Evolutionary conservation across 352 stramenopile genomes (phyloP).

Genomic region (Phytophthora macrochlamydospora): DNA sequence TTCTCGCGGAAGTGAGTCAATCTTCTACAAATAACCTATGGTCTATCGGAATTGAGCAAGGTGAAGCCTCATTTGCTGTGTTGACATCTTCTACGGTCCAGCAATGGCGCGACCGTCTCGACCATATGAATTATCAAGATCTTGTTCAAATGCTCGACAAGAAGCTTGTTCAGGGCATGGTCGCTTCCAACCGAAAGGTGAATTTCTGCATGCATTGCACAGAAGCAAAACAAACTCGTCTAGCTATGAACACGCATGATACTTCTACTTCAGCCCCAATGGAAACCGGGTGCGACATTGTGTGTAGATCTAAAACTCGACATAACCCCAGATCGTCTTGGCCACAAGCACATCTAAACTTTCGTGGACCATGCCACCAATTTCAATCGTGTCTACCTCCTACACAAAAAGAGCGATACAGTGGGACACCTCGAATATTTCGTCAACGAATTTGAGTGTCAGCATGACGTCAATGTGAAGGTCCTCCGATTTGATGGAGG

Average conservation of each 20-base stretch:
- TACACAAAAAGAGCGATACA: slow-evolving; percentile 5
- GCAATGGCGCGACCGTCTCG: not conserved
- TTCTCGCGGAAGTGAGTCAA: not conserved
- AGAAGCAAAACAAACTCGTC: slow-evolving; percentile 10
- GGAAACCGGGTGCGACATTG: slow-evolving; percentile 3
- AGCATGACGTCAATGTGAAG: slow-evolving; percentile 2
- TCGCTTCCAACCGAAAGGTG: not conserved
- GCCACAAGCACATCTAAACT: slow-evolving; percentile 13
- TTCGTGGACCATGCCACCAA: slow-evolving; percentile 13
- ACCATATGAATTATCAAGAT: slow-evolving; percentile 13
- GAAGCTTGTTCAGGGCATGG: not conserved
- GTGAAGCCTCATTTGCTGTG: not conserved
- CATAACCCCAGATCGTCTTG: slow-evolving; percentile 5
- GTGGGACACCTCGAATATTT: slow-evolving; percentile 3
- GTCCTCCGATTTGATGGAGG: slow-evolving; percentile 5
- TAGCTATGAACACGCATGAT: not conserved
- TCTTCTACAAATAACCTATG: no score
- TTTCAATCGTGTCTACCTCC: slow-evolving; percentile 9
- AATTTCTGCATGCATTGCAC: slow-evolving; percentile 19
- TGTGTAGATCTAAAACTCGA: slow-evolving; percentile 12
- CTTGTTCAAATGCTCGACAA: slow-evolving; percentile 9
- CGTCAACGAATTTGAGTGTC: slow-evolving; percentile 9
- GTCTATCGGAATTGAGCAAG: not conserved
- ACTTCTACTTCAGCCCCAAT: slow-evolving; percentile 9
- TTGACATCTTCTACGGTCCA: not conserved